phyloP scores from a whole-genome alignment of 805 yeast genomes.

The Pichia gijzeniarum region DNA sequence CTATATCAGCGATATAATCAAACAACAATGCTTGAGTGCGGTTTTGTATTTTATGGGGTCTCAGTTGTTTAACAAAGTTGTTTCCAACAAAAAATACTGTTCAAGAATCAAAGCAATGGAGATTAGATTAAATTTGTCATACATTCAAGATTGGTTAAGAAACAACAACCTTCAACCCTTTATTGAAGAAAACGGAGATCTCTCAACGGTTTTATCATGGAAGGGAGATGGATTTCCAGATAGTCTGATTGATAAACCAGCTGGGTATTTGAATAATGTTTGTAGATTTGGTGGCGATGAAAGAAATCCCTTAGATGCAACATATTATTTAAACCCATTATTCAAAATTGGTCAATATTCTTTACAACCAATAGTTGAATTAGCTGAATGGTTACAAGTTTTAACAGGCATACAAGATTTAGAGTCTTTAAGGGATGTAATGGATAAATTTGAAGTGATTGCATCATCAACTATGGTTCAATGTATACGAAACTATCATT shows the following conservation, averaged over 20 bases:
- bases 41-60: slow-evolving; percentile 74
- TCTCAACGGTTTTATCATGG: slow-evolving; percentile 18
- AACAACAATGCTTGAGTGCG: slow-evolving; percentile 70
- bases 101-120: slow-evolving; percentile 86
- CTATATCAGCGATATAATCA: slow-evolving; percentile 70
- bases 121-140: slow-evolving; percentile 76
- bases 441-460: slow-evolving; percentile 47
- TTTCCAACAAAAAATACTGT: slow-evolving; percentile 61
- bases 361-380: slow-evolving; percentile 65
- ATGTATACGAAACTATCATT: slow-evolving; percentile 67
- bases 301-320: slow-evolving; percentile 40
- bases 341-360: slow-evolving; percentile 60
- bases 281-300: slow-evolving; percentile 26
- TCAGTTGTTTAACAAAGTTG: slow-evolving; percentile 63
- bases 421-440: slow-evolving; percentile 51
- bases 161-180: slow-evolving; percentile 49
- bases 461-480: slow-evolving; percentile 67
- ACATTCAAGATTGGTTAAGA: slow-evolving; percentile 91
- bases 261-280: slow-evolving; percentile 23
- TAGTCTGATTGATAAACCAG: slow-evolving; percentile 20
- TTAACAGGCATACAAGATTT: slow-evolving; percentile 54
- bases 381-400: slow-evolving; percentile 88
- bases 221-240: slow-evolving; percentile 29
- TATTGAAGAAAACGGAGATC: slow-evolving; percentile 22
- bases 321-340: slow-evolving; percentile 59